Conservation (phyloP, 2,329 filamentous ascomycete genomes). For the Ophiostoma novo-ulmi region DNA sequence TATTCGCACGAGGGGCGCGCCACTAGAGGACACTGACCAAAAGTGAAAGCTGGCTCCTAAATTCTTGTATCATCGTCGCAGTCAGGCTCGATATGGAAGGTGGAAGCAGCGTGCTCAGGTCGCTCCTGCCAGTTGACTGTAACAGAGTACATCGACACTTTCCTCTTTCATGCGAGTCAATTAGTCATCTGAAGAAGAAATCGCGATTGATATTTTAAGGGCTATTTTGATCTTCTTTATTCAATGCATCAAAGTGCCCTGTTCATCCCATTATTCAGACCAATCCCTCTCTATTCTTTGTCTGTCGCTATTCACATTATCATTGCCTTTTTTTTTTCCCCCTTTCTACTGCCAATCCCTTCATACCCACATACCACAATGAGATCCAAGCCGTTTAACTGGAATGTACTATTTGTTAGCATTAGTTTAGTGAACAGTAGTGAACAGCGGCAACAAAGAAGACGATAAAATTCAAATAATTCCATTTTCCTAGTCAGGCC, state of each 20-base stretch:
- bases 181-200: background rate
- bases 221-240: background rate
- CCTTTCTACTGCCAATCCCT: background rate
- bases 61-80: background rate
- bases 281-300: background rate
- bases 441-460: slow-evolving; percentile 1
- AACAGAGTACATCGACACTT: background rate
- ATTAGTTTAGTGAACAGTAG: background rate
- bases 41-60: background rate
- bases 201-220: background rate
- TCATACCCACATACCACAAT: background rate
- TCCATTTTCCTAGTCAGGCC: background rate
- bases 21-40: background rate
- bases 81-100: background rate
- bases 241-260: background rate
- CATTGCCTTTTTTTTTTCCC: background rate
- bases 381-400: slow-evolving; percentile 1
- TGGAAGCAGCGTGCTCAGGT: background rate
- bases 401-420: slow-evolving; percentile 1
- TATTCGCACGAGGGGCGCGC: background rate
- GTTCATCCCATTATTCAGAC: background rate
- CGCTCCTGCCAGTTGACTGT: background rate
- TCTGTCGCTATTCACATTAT: background rate
- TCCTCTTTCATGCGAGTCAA: background rate
- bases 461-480: background rate